These are phyloP conservation scores for Herpetomonas tarakana DNA, from an alignment of 208 protist genomes.

Conservation along the genomic window DNA sequence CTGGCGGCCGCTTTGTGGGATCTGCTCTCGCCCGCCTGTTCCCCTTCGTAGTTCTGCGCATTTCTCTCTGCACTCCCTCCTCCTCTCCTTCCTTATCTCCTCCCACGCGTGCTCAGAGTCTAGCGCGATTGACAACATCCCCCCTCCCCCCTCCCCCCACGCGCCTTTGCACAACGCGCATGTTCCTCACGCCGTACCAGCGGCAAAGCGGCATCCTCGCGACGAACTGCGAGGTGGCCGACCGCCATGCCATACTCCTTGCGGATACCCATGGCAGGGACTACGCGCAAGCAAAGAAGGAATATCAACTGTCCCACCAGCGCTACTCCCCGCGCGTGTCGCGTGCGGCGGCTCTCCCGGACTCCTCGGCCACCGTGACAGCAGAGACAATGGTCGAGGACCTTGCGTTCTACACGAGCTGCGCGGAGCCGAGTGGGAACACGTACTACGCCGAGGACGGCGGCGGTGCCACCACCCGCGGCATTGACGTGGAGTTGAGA, in stretches of 20 bases:
- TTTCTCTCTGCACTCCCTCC: too few species aligned
- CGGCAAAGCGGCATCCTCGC: conserved; percentile 22
- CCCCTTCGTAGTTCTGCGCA: too few species aligned
- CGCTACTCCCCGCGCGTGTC: conserved; percentile 19
- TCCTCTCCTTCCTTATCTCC: too few species aligned
- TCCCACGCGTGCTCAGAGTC: too few species aligned
- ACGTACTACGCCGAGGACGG: conserved; percentile 1
- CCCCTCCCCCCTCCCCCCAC: too few species aligned
- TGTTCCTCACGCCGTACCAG: conserved; percentile 20
- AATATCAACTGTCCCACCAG: conserved; percentile 36
- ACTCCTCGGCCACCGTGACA: neutral
- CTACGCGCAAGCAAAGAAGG: conserved; percentile 34
- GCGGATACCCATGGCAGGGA: conserved; percentile 13
- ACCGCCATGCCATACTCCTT: conserved; percentile 31
- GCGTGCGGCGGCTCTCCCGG: neutral
- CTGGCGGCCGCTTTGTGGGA: too few species aligned
- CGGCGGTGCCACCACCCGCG: conserved; percentile 4
- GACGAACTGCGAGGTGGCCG: conserved; percentile 34
- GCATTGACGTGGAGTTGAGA: conserved; percentile 24
- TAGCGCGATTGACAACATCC: too few species aligned
- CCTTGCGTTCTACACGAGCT: conserved; percentile 29
- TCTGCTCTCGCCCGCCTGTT: too few species aligned
- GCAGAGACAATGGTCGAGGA: conserved; percentile 8
- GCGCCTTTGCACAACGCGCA: too few species aligned
- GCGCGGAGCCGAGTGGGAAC: neutral